These are phyloP conservation scores for Pythium rhizo-oryzae DNA, from an alignment of 352 stramenopile genomes.

Conservation along the genomic window DNA sequence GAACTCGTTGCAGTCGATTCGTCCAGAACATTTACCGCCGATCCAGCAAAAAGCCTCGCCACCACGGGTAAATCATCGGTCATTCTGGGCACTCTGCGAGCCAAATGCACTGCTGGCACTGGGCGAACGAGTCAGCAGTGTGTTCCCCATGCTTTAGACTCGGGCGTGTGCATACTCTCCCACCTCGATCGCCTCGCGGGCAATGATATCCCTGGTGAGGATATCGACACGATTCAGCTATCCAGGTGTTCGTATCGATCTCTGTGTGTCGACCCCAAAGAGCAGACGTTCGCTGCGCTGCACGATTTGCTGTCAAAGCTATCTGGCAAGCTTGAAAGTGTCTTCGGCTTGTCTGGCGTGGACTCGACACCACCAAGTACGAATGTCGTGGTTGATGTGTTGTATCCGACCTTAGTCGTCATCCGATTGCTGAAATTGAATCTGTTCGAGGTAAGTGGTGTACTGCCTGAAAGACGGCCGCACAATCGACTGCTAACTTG, in stretches of 20 bases:
- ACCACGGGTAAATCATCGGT: conserved; percentile 57
- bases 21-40: conserved; percentile 43
- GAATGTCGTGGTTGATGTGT: conserved; percentile 40
- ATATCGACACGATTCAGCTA: conserved; percentile 76
- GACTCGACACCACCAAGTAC: not conserved
- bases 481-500: not conserved
- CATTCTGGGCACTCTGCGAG: conserved; percentile 49
- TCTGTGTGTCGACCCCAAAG: conserved; percentile 80
- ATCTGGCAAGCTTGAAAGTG: conserved; percentile 31
- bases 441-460: conserved; percentile 78
- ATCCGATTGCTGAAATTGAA: conserved; percentile 84
- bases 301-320: conserved; percentile 54
- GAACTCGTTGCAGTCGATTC: conserved; percentile 38
- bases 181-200: conserved; percentile 81
- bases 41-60: conserved; percentile 52
- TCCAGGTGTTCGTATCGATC: conserved; percentile 77
- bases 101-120: conserved; percentile 39
- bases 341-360: conserved; percentile 10
- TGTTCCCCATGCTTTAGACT: conserved; percentile 50
- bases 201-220: conserved; percentile 73
- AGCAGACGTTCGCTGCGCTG: conserved; percentile 69
- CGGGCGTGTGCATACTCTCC: conserved; percentile 71
- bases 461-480: not conserved
- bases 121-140: conserved; percentile 51
- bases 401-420: conserved; percentile 78